A percentile compares a stretch with the other conserved stretches of the same genome.
These are phyloP conservation scores for Afroboletus lepidellus DNA, from an alignment of 1,284 basidiomycete species.

Conservation along the genomic window DNA sequence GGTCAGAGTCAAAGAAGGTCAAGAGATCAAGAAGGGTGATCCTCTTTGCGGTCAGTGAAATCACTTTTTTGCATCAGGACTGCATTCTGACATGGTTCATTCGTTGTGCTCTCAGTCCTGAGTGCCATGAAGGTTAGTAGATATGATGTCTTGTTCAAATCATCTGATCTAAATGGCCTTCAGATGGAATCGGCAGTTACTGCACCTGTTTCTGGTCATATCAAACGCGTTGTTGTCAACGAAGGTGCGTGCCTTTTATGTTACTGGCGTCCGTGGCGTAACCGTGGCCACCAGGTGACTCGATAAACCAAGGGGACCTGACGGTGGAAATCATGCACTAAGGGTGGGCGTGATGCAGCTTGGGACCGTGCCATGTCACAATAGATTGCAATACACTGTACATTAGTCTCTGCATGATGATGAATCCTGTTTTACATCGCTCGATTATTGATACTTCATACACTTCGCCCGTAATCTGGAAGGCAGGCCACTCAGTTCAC, in stretches of 20 bases:
- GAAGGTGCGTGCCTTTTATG: conserved; percentile 54
- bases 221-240: conserved; percentile 87
- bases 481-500: background rate
- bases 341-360: conserved; percentile 14
- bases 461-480: too few relatives aligned
- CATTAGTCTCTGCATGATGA: conserved; percentile 14
- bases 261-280: background rate
- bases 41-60: conserved; percentile 72
- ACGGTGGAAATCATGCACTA: conserved; percentile 81
- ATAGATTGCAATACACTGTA: conserved; percentile 25
- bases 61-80: background rate
- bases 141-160: conserved; percentile 4
- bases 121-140: conserved; percentile 84
- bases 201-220: conserved; percentile 91
- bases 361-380: conserved; percentile 2
- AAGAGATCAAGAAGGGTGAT: conserved; percentile 97
- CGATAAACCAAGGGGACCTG: conserved; percentile 86
- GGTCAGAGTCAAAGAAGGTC: conserved; percentile 95
- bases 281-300: conserved; percentile 59
- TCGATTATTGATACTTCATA: background rate
- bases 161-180: conserved; percentile 24
- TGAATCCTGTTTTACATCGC: background rate
- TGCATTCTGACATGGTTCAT: conserved; percentile 7
- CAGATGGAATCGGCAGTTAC: conserved; percentile 97
- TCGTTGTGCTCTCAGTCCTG: conserved; percentile 52